Percentiles rank a stretch among this genome's conserved stretches.
Evolutionary conservation across 2,329 filamentous ascomycete genomes (phyloP).

Genomic region (Bimuria novae-zelandiae): DNA sequence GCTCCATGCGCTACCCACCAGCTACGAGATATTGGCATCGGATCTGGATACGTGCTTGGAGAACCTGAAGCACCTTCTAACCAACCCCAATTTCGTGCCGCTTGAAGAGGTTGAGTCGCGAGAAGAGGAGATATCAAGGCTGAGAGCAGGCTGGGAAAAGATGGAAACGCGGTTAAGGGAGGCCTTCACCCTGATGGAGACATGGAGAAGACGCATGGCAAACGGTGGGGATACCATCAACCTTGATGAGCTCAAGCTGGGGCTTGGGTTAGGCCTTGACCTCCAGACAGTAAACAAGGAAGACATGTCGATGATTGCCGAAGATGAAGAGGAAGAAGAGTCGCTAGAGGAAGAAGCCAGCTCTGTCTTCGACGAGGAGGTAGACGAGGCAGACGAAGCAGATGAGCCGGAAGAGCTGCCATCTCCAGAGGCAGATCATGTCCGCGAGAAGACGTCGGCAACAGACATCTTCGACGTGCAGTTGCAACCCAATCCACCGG

Average conservation of each 20-base stretch:
- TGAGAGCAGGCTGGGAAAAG: conserved; percentile 86
- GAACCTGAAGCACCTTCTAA: conserved; percentile 81
- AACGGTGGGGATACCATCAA: conserved; percentile 71
- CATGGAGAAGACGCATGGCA: conserved; percentile 84
- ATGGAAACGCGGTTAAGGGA: conserved; percentile 93
- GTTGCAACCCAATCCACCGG: conserved; percentile 34
- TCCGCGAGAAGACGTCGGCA: conserved; percentile 23
- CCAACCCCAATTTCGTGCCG: conserved; percentile 94
- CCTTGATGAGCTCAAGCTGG: conserved; percentile 63
- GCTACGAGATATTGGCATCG: conserved; percentile 69
- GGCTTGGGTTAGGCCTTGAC: conserved; percentile 61
- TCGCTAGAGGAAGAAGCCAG: conserved; percentile 32
- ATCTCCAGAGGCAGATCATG: conserved; percentile 28
- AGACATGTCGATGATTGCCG: conserved; percentile 32
- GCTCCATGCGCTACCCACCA: conserved; percentile 57
- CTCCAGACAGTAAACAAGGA: conserved; percentile 39
- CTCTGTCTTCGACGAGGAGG: conserved; percentile 38
- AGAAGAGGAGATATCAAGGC: conserved; percentile 83
- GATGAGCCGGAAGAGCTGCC: conserved; percentile 26
- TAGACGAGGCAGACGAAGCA: conserved; percentile 26
- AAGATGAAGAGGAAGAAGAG: conserved; percentile 24
- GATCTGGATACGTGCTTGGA: conserved; percentile 79
- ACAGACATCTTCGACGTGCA: conserved; percentile 43
- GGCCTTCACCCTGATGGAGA: conserved; percentile 86
- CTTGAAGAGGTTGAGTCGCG: conserved; percentile 92